Conservation (phyloP, 148 eudicot genomes). For the Cornus controversa region DNA sequence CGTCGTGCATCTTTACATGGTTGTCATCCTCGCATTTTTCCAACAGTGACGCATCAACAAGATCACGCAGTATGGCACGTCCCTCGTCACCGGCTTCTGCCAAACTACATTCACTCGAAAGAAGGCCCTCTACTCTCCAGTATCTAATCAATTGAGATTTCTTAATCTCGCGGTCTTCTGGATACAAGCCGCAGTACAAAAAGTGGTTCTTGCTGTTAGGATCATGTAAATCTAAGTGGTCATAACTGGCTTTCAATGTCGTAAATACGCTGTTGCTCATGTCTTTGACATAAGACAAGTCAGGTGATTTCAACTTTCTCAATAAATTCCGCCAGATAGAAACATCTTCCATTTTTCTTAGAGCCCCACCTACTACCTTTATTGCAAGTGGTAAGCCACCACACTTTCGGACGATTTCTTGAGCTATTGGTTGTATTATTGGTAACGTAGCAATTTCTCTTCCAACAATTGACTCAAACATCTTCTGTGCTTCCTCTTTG, state of each 20-base stretch:
- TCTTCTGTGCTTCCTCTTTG: background rate
- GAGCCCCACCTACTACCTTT: background rate
- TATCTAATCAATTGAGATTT: background rate
- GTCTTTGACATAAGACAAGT: background rate
- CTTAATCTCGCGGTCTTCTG: background rate
- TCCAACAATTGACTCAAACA: background rate
- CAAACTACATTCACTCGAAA: background rate
- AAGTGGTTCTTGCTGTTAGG: background rate
- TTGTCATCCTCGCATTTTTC: too few relatives aligned
- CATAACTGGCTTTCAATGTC: background rate
- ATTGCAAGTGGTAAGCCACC: constrained; percentile 10
- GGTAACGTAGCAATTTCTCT: background rate
- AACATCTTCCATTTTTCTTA: background rate
- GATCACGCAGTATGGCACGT: background rate
- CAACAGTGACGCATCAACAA: too few relatives aligned
- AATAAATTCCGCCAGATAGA: background rate
- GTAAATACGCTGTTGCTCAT: background rate
- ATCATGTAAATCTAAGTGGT: background rate
- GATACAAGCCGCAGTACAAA: background rate
- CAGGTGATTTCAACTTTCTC: background rate
- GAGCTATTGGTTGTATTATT: background rate
- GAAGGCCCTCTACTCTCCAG: background rate
- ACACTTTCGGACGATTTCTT: background rate
- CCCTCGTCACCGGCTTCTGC: background rate
- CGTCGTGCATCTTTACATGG: background rate